Percentiles rank a stretch among this genome's conserved stretches.
These are phyloP conservation scores for Sporisorium sorghi DNA, from an alignment of 1,284 basidiomycete species.

Conservation along the genomic window DNA sequence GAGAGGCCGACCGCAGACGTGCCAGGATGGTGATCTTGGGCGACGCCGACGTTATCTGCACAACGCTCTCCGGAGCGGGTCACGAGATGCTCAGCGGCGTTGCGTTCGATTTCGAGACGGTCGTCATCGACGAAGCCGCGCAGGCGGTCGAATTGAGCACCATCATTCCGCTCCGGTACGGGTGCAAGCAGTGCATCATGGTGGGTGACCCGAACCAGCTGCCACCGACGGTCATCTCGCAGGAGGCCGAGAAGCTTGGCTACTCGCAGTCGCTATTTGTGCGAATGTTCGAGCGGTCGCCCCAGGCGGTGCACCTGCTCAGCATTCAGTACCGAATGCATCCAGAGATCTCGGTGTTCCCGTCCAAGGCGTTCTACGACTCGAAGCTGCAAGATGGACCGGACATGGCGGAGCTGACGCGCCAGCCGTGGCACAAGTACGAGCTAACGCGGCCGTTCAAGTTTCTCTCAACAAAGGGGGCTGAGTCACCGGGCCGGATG, in stretches of 20 bases:
- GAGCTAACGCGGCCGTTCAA: constrained; percentile 86
- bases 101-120: constrained; percentile 87
- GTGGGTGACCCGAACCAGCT: constrained; percentile 98
- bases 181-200: constrained; percentile 86
- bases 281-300: constrained; percentile 82
- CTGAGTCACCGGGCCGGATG: constrained; percentile 74
- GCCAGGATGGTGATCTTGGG: constrained; percentile 56
- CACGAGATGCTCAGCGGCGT: constrained; percentile 83
- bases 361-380: constrained; percentile 89
- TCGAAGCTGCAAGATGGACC: constrained; percentile 86
- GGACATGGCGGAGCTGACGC: constrained; percentile 84
- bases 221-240: constrained; percentile 94
- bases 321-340: constrained; percentile 99
- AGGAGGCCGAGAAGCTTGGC: constrained; percentile 80
- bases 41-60: constrained; percentile 89
- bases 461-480: constrained; percentile 76
- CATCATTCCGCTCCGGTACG: constrained; percentile 94
- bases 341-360: constrained; percentile 90
- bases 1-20: constrained; percentile 56
- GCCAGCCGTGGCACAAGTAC: constrained; percentile 85
- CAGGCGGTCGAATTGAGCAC: constrained; percentile 96
- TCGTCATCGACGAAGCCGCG: constrained; percentile 98
- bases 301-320: constrained; percentile 86
- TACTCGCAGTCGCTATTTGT: constrained; percentile 96
- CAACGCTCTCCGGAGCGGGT: constrained; percentile 86